Percentiles rank a stretch among this genome's conserved stretches.
Evolutionary conservation across 169 alveolate species (phyloP).

Genomic region (Cryptosporidium parvum): DNA sequence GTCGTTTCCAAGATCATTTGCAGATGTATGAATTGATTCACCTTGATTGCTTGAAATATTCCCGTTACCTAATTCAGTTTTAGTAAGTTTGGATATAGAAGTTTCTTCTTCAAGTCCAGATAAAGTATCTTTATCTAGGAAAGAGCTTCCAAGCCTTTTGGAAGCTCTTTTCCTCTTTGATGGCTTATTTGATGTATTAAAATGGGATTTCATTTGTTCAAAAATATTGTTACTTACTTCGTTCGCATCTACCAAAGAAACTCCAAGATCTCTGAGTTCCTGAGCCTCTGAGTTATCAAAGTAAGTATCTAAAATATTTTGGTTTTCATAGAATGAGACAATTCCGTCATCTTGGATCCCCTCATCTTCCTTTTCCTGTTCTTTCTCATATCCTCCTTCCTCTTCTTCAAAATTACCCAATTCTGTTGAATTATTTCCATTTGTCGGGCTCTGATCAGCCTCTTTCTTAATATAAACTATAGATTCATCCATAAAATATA

Average conservation of each 20-base stretch:
- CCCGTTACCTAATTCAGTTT: neutral
- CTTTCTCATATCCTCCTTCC: neutral
- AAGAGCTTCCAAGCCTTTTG: neutral
- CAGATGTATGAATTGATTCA: neutral
- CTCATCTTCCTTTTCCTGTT: neutral
- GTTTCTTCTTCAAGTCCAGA: neutral
- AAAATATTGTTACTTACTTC: slow-evolving; percentile 65
- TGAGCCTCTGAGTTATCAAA: slow-evolving; percentile 57
- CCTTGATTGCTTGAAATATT: neutral
- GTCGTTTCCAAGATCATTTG: neutral
- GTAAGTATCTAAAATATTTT: slow-evolving; percentile 41
- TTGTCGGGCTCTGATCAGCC: neutral
- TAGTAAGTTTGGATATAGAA: neutral
- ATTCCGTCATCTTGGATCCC: neutral
- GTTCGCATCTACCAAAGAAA: slow-evolving; percentile 56
- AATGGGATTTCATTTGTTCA: slow-evolving; percentile 59
- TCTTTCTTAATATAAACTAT: neutral
- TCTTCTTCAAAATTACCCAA: neutral
- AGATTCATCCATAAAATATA: neutral
- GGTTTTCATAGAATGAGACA: slow-evolving; percentile 50
- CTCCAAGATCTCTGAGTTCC: slow-evolving; percentile 49
- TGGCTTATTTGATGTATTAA: neutral
- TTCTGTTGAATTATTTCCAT: neutral
- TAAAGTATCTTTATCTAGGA: neutral
- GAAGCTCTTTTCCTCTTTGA: neutral